Evolutionary conservation across 495 filamentous ascomycete genomes (phyloP), one percentile per base, ranked within the genome.

Genomic region (Podospora didyma): DNA sequence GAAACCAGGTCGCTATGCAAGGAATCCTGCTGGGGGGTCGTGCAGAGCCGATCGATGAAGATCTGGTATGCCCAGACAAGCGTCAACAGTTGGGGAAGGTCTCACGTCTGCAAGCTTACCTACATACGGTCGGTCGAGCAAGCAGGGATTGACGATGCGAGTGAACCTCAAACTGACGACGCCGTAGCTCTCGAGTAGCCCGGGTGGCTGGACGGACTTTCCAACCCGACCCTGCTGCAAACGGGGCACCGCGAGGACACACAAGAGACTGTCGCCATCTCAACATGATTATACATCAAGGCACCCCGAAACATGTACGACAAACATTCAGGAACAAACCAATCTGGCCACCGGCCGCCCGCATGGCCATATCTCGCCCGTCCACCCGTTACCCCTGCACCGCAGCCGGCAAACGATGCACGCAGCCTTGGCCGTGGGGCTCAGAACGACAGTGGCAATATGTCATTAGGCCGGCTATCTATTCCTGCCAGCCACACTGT

Each of bases 291-390:
- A 48, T 47, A 9, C 49, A 52, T 34, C 9, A 20, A 51, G 42
- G n/a, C 23, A 57, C 53, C 46, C 45, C 50, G 56, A 64, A 56
- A 56, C 61, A 54, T 42, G 52, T 64, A 49, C 22, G 24, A 67
- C 62, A 11, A 7, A 16, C 5, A 14, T 46, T 53, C 54, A 69
- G 53, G 59, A 69, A 64, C 63, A 58, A 52, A 39, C 39, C 42
- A 63, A 62, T 66, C 42, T 63, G 51, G 46, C 47, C 48, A 57
- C 57, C 65, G 69, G 69, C 24, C 67, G 54, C 53, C 47, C 53
- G 65, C 70, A 62, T 64, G 24, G 57, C 53, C 20, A 54, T 64
- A 62, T 54, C 65, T 42, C 39, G 12, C n/a, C 39, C 39, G 39
- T 17, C 39, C 39, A 14, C n/a, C 12, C 17, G 46, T 42, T 48